These are phyloP conservation scores for Prunus yedoensis DNA, from an alignment of 331 rosid species.

Conservation along the genomic window DNA sequence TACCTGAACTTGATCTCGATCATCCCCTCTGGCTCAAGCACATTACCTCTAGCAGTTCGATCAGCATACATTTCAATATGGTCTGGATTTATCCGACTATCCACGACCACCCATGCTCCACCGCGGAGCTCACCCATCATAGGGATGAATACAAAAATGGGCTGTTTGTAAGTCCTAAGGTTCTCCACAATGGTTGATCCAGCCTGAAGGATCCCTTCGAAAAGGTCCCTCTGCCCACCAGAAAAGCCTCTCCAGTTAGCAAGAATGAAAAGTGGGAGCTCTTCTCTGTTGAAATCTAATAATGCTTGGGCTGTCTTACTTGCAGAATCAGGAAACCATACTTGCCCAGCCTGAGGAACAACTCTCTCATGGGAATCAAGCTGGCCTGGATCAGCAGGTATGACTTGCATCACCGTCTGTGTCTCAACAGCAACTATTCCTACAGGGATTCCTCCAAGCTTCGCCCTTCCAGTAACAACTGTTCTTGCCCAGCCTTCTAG, in stretches of 20 bases:
- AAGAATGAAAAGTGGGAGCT: constrained; percentile 92
- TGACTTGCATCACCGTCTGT: constrained; percentile 96
- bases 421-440: constrained; percentile 98
- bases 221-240: constrained; percentile 99
- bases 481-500: constrained; percentile 99
- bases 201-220: constrained; percentile 98
- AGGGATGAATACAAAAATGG: constrained; percentile 91
- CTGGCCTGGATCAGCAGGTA: constrained; percentile 99
- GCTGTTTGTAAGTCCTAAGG: constrained; percentile 96
- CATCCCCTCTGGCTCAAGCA: constrained; percentile 99
- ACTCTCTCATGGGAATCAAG: constrained; percentile 98
- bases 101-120: constrained; percentile 99
- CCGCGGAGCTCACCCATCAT: constrained; percentile 99
- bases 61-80: constrained; percentile 98
- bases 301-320: constrained; percentile 94
- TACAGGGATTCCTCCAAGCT: constrained; percentile 98
- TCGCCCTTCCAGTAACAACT: constrained; percentile 97
- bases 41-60: constrained; percentile 89
- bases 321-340: constrained; percentile 99
- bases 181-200: constrained; percentile 98
- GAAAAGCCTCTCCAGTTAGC: constrained; percentile 99
- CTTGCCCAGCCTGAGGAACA: constrained; percentile 99
- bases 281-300: constrained; percentile 92
- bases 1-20: constrained; percentile 96
- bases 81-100: constrained; percentile 86